Percentiles rank a stretch among this genome's conserved stretches.
phyloP scores from a whole-genome alignment of 495 filamentous ascomycete genomes.

The Eremomyces bilateralis region DNA sequence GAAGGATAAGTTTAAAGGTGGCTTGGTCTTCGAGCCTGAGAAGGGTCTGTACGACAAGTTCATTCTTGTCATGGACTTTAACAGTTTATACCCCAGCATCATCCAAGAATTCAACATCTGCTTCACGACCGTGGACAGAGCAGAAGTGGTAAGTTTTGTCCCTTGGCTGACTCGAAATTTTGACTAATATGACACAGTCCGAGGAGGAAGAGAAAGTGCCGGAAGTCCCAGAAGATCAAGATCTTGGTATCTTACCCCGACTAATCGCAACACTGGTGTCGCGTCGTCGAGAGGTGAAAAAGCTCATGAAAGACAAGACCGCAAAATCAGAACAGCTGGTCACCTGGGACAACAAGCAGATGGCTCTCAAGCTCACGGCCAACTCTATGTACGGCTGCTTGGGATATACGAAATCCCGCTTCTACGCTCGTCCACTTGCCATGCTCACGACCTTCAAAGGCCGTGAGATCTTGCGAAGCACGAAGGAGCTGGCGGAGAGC shows the following conservation, averaged over 20 bases:
- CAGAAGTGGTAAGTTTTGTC: constrained; percentile 30
- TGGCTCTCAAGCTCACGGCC: constrained; percentile 88
- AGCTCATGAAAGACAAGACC: constrained; percentile 80
- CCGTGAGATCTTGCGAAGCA: constrained; percentile 87
- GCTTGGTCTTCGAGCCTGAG: constrained; percentile 93
- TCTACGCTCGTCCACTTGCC: constrained; percentile 86
- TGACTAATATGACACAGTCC: constrained; percentile 24
- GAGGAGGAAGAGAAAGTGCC: constrained; percentile 66
- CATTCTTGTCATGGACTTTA: constrained; percentile 98
- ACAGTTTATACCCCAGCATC: constrained; percentile 94
- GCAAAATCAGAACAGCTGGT: constrained; percentile 71
- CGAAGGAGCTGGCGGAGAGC: constrained; percentile 81
- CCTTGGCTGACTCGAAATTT: constrained; percentile 3
- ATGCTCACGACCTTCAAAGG: constrained; percentile 95
- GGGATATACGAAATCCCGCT: constrained; percentile 85
- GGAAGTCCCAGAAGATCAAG: constrained; percentile 40
- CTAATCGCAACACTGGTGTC: constrained; percentile 81
- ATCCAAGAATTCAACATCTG: constrained; percentile 99
- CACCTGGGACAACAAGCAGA: constrained; percentile 95
- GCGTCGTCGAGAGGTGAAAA: constrained; percentile 77
- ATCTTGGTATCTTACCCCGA: constrained; percentile 62
- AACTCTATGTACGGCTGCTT: constrained; percentile 99
- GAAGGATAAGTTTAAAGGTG: constrained; percentile 97
- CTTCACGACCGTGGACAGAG: constrained; percentile 84
- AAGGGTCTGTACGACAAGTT: constrained; percentile 94